Evolutionary conservation across 768 basidiomycete genomes (phyloP), one percentile per base, ranked within the genome.

Genomic region (Suillus plorans): DNA sequence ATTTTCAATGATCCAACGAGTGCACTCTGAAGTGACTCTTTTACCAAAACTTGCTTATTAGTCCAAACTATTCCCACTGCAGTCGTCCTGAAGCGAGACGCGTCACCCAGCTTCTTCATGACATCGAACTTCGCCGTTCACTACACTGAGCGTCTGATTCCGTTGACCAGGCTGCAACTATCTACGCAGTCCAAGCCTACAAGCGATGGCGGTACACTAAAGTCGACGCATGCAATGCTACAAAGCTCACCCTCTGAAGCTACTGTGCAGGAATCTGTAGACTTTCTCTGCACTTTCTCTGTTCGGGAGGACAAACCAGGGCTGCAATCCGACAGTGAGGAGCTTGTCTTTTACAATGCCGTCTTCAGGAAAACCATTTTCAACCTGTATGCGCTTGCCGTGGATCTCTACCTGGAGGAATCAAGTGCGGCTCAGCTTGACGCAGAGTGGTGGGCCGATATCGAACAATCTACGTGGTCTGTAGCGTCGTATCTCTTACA

Each of bases 371-470:
- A 82, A 71, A 69, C 89, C 5, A 76, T 85, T 0, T 80, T 86
- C 5, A 82, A 82, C 9, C 65, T 92, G 18, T 94, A 94, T 70
- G 79, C 86, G 6, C 83, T 89, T 62, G 82, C 86, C 1, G 76
- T 95, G 70, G 85, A 92, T 66, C 71, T 79, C 25, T 86, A 88
- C 64, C 74, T 97, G 64, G 71, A 79, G 12, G 86, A 92, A 70
- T 92, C 95, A 1, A 80, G 85, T 10, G 74, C 86, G 41, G 85
- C 88, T 14, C 94, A 95, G 69, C 76, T 81, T 8, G 92, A 95
- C 70, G 86, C 91, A 22, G 86, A 91, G 53, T 97, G 91, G 90
- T 98, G 95, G 95, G 82, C 83, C 18, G 83, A 86, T 36, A 74
- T 91, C 49, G 88, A 89, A 67, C 82, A 86, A 39, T 93, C 90